These are phyloP conservation scores for Samsoniella hepiali DNA, from an alignment of 2,329 filamentous ascomycete species.

Conservation along the genomic window DNA sequence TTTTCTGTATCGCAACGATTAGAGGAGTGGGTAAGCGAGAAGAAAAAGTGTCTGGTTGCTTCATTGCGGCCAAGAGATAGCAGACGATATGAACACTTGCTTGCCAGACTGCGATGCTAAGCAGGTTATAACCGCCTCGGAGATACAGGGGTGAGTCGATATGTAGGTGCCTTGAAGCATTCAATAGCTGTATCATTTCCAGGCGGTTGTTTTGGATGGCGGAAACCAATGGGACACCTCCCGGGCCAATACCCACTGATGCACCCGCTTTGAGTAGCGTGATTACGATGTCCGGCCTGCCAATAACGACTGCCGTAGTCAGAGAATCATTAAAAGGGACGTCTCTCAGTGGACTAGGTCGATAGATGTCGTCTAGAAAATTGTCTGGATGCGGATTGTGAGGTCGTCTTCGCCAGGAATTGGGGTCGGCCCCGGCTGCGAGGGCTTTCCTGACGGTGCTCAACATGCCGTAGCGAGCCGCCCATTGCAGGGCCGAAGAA, in stretches of 20 bases:
- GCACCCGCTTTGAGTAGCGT: neutral
- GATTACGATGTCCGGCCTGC: neutral
- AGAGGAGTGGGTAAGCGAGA: neutral
- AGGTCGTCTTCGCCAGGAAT: neutral
- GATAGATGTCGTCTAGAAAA: neutral
- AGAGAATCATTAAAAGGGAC: neutral
- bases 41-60: neutral
- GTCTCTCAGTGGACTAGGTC: neutral
- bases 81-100: neutral
- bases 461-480: neutral
- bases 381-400: neutral
- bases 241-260: neutral
- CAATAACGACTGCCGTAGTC: neutral
- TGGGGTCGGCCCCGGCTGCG: neutral
- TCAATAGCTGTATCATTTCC: neutral
- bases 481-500: neutral
- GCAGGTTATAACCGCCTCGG: neutral
- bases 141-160: neutral
- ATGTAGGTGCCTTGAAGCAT: neutral
- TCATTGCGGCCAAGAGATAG: neutral
- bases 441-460: slow-evolving; percentile 3
- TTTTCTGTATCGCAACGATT: neutral
- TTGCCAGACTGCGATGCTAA: neutral
- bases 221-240: neutral
- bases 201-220: neutral